phyloP scores from a whole-genome alignment of 352 stramenopile species.

The Elongisporangium senticosum region DNA sequence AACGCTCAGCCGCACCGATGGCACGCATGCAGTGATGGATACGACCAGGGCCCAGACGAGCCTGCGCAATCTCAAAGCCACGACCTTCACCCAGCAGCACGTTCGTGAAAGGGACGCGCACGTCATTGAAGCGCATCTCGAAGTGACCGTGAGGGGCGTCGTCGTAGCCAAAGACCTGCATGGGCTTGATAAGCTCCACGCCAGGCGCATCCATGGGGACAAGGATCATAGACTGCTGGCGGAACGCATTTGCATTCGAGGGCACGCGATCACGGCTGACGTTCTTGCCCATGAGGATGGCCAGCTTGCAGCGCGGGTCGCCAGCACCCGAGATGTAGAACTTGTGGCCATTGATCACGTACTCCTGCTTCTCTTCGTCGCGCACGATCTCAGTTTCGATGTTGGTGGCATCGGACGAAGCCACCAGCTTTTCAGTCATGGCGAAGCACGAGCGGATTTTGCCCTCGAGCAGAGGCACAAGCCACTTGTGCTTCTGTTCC shows the following conservation, averaged over 20 bases:
- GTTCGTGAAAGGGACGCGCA: slow-evolving; percentile 87
- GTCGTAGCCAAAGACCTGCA: slow-evolving; percentile 95
- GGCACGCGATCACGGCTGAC: slow-evolving; percentile 18
- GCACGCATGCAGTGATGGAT: slow-evolving; percentile 98
- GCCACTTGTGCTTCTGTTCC: slow-evolving; percentile 90
- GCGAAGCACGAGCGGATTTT: slow-evolving; percentile 93
- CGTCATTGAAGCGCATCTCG: slow-evolving; percentile 95
- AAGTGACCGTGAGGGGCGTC: slow-evolving; percentile 94
- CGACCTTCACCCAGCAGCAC: slow-evolving; percentile 76
- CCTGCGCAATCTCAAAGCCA: slow-evolving; percentile 88
- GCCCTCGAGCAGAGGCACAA: slow-evolving; percentile 91
- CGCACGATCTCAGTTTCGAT: slow-evolving; percentile 82
- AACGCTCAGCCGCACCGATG: slow-evolving; percentile 88
- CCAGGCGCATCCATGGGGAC: slow-evolving; percentile 89
- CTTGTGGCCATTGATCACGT: slow-evolving; percentile 94
- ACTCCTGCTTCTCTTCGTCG: slow-evolving; percentile 68
- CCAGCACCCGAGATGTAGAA: slow-evolving; percentile 96
- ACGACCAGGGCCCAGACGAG: slow-evolving; percentile 91
- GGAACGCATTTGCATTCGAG: slow-evolving; percentile 37
- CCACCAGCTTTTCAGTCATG: slow-evolving; percentile 97
- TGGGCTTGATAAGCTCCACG: slow-evolving; percentile 87
- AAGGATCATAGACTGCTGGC: slow-evolving; percentile 87
- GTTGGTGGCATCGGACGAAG: slow-evolving; percentile 95
- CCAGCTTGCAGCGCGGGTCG: slow-evolving; percentile 92
- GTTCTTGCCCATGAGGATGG: slow-evolving; percentile 82